These are phyloP conservation scores for Pyricularia grisea DNA, from an alignment of 2,329 filamentous ascomycete species.

Conservation along the genomic window DNA sequence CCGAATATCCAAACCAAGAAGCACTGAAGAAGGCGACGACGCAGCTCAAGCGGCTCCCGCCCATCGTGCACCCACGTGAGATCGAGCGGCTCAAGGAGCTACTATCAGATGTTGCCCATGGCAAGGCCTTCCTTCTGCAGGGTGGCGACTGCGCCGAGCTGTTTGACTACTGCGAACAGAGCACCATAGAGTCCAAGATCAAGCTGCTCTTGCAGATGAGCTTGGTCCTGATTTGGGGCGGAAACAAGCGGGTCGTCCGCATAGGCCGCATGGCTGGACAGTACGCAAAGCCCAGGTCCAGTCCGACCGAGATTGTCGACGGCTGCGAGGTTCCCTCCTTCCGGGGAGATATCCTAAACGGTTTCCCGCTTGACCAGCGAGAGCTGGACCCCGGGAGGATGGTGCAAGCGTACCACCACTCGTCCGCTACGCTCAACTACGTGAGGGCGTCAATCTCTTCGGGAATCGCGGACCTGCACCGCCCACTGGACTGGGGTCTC, in stretches of 20 bases:
- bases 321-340: conserved; percentile 70
- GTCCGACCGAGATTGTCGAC: conserved; percentile 65
- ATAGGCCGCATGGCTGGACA: conserved; percentile 96
- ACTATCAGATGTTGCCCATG: conserved; percentile 77
- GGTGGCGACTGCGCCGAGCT: conserved; percentile 96
- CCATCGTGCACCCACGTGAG: conserved; percentile 70
- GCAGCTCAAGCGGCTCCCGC: conserved; percentile 62
- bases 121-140: conserved; percentile 88
- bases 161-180: conserved; percentile 89
- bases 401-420: conserved; percentile 90
- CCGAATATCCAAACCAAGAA: conserved; percentile 55
- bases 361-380: conserved; percentile 66
- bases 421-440: conserved; percentile 89
- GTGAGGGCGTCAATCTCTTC: conserved; percentile 74
- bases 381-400: conserved; percentile 75
- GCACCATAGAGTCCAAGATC: conserved; percentile 89
- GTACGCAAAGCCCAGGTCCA: conserved; percentile 92
- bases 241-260: conserved; percentile 72
- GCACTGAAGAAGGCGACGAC: conserved; percentile 49
- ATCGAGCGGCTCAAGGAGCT: conserved; percentile 71
- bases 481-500: conserved; percentile 88
- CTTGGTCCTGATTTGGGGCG: conserved; percentile 85
- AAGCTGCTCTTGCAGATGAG: conserved; percentile 97
- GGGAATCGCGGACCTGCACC: conserved; percentile 88
- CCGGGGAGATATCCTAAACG: conserved; percentile 92